Evolutionary conservation across 1,284 basidiomycete genomes (phyloP), one percentile per base, ranked within the genome.

Genomic region (Cryptococcus sp.): DNA sequence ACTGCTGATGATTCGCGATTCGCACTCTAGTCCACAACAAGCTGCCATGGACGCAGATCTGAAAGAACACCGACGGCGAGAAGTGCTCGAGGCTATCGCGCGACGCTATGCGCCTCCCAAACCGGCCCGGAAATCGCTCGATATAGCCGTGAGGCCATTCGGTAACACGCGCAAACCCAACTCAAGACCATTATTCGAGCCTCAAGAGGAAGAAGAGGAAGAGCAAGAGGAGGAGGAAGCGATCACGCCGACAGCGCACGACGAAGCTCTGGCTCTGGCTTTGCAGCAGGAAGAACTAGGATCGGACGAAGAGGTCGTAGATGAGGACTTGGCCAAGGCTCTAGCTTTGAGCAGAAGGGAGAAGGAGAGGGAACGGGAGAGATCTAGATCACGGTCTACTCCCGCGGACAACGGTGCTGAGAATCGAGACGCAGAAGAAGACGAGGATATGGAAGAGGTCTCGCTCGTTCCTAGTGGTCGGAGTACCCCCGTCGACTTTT

Each of bases 51-150:
- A 91, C 73, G 80, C 84, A 3, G 89, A 92, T 67, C 77, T 91
- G 54, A 83, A 85, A 20, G 84, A 86, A 65, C 85, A 87, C 70
- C 86, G 85, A 59, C 82, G 85, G 31, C 82, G 82, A 48, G 85
- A 87, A 78, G 86, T 88, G 1, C 78, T 92, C 17, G 79, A 85
- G 25, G 87, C 86, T 1, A 84, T 90, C 39, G 82, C 82, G 6
- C 80, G 78, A 35, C 83, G 89, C 19, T 82, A 84, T 55, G 78
- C 82, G 0, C 81, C 82, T 5, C 84, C 81, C 63, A 80, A 80
- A 61, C 75, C 65, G 35, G 61, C 66, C 6, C 62, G 64, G 23
- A 44, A 60, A n/a, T 62, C 71, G 1, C 64, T 70, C 6, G 73
- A 73, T 50, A 52, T 74, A 1, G 61, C 65, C 4, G 66, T 74